phyloP scores from a whole-genome alignment of 208 protist species.

The Trypanosoma vivax region DNA sequence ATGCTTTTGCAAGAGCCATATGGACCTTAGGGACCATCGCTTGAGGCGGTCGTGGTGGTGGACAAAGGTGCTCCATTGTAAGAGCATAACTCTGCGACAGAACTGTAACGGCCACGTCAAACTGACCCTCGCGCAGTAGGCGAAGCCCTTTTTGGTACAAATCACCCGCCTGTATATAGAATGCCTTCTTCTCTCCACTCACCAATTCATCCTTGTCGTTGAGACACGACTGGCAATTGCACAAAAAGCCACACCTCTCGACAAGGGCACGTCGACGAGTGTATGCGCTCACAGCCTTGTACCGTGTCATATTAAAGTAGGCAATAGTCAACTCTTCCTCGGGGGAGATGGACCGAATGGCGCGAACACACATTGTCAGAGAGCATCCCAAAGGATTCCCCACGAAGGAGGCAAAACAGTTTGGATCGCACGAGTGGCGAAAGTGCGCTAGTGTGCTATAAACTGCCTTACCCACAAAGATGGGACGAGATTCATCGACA shows the following conservation, averaged over 20 bases:
- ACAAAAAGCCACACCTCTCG: constrained; percentile 74
- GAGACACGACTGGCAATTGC: constrained; percentile 51
- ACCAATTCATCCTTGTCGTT: constrained; percentile 73
- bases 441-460: constrained; percentile 54
- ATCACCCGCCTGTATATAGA: constrained; percentile 77
- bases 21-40: constrained; percentile 84
- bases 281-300: constrained; percentile 70
- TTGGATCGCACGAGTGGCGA: constrained; percentile 84
- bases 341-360: constrained; percentile 52
- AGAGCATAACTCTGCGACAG: constrained; percentile 83
- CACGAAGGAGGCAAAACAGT: constrained; percentile 73
- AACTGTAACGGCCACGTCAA: constrained; percentile 68
- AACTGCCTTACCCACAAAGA: constrained; percentile 59
- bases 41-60: constrained; percentile 69
- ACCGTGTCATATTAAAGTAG: constrained; percentile 64
- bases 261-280: constrained; percentile 59
- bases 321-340: constrained; percentile 79
- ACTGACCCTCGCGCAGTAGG: constrained; percentile 70
- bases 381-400: constrained; percentile 69
- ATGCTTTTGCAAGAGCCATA: constrained; percentile 73
- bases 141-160: constrained; percentile 88
- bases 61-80: constrained; percentile 77
- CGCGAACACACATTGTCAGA: constrained; percentile 41
- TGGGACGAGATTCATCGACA: constrained; percentile 42
- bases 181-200: constrained; percentile 42